Percentiles rank a stretch among this genome's conserved stretches.
These are phyloP conservation scores for Ajuga reptans DNA, from an alignment of 305 asterid species.

Conservation along the genomic window DNA sequence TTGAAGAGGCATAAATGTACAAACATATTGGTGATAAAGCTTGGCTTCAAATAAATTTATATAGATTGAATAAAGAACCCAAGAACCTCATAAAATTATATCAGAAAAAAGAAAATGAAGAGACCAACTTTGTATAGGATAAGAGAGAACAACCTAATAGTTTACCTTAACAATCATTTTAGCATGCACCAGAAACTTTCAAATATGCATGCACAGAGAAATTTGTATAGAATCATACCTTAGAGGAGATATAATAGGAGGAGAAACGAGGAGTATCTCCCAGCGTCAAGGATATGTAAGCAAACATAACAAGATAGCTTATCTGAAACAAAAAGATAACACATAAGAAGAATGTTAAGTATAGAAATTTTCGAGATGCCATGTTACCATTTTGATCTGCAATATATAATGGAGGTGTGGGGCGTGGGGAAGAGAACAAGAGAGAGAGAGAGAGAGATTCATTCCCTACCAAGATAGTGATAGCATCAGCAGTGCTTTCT, in stretches of 20 bases:
- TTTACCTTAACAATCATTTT: background rate
- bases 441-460: too few species aligned
- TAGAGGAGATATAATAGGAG: conserved; percentile 77
- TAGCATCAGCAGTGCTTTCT: conserved; percentile 96
- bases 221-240: conserved; percentile 43
- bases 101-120: background rate
- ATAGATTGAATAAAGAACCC: background rate
- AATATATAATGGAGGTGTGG: background rate
- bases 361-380: background rate
- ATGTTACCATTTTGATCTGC: background rate
- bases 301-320: conserved; percentile 99
- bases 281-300: conserved; percentile 96
- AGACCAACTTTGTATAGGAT: background rate
- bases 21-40: background rate
- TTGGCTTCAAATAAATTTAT: background rate
- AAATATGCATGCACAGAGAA: background rate
- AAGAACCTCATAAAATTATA: background rate
- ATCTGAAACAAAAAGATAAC: conserved; percentile 48
- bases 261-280: conserved; percentile 85
- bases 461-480: conserved; percentile 70
- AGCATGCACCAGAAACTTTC: background rate
- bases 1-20: background rate
- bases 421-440: conserved; percentile 16
- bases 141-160: background rate
- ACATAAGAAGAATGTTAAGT: conserved; percentile 10